A percentile compares a stretch with the other conserved stretches of the same genome.
phyloP scores from a whole-genome alignment of 208 protist species.

The Trypanosoma rangeli region DNA sequence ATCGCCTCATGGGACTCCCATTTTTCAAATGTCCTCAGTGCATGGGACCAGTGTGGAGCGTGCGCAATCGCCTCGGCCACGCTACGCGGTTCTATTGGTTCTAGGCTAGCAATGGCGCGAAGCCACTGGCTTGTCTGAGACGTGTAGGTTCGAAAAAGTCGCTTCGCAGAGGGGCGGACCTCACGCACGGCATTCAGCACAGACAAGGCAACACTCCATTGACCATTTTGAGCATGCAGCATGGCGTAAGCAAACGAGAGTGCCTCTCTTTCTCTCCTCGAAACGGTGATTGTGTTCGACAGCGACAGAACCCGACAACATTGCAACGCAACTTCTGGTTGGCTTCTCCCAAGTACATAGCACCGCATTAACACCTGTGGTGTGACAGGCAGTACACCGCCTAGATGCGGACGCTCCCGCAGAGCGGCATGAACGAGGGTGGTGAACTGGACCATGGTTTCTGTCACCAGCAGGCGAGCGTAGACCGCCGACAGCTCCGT shows the following conservation, averaged over 20 bases:
- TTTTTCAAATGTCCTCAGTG: constrained; percentile 23
- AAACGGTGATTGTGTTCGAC: constrained; percentile 22
- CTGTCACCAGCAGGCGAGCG: constrained; percentile 22
- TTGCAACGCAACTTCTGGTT: constrained; percentile 48
- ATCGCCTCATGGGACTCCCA: constrained; percentile 21
- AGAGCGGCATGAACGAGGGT: constrained; percentile 46
- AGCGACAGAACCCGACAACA: constrained; percentile 48
- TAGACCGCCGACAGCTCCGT: constrained; percentile 32
- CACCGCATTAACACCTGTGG: constrained; percentile 41
- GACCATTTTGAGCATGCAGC: constrained; percentile 34
- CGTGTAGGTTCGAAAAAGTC: constrained; percentile 25
- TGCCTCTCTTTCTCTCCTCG: constrained; percentile 36
- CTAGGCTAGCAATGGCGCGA: neutral
- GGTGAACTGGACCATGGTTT: constrained; percentile 53
- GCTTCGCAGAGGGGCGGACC: constrained; percentile 54
- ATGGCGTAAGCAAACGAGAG: constrained; percentile 46
- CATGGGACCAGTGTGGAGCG: constrained; percentile 38
- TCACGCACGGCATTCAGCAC: constrained; percentile 34
- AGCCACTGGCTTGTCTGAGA: constrained; percentile 15
- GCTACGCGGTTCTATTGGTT: constrained; percentile 15
- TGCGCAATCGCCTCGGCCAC: constrained; percentile 25
- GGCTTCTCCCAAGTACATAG: constrained; percentile 40
- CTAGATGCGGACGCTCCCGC: constrained; percentile 46
- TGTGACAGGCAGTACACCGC: constrained; percentile 61
- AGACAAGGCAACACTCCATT: constrained; percentile 53